Base-by-base conservation (phyloP, 2,329 filamentous ascomycete genomes). In the Aspergillus proliferans region DNA sequence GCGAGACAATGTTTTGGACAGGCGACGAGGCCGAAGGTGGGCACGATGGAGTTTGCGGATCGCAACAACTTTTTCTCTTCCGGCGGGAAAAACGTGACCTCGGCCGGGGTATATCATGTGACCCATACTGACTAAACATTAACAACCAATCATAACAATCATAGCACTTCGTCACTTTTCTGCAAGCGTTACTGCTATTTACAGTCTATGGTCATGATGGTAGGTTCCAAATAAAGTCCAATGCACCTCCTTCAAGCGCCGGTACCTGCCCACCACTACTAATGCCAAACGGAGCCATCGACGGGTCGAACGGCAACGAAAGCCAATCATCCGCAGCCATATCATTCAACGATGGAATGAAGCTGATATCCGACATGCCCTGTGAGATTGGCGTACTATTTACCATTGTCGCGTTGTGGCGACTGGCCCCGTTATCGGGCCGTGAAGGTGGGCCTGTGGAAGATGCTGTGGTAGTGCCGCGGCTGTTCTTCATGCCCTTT, bases 211-310 rank as follows among this genome's bases (percentile, higher is more conserved):
- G 34, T 40, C 38, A 40, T 19, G 18, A 63, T 24, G 69, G 69
- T 45, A 72, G 51, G 56, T 73, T 73, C 69, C 68, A 73, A 22
- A 73, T 67, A 48, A 73, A 73, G 52, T 73, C 68, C 49, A 73
- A 54, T 9, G 63, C 64, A 2, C 67, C 65, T 4, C 67, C 67
- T 50, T 71, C 70, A 51, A 69, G 66, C 18, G 68, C 68, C 18
- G 69, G 67, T 43, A 70, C 68, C 47, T 70, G 69, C 6, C 61
- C 66, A 22, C 63, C 62, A 30, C 54, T 61, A 39, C 59, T 65
- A 51, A 69, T 67, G 1, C 69, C 67, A 54, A 73, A 73, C 0
- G 70, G 70, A 15, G 70, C 70, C 68, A 73, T 72, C 0, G 68
- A 71, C 4, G 70, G 69, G 53, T 72, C 70, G 48, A 72, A 72